A percentile compares a stretch with the other conserved stretches of the same genome.
Evolutionary conservation across 1,284 basidiomycete genomes (phyloP).

Genomic region (Amylostereum areolatum): DNA sequence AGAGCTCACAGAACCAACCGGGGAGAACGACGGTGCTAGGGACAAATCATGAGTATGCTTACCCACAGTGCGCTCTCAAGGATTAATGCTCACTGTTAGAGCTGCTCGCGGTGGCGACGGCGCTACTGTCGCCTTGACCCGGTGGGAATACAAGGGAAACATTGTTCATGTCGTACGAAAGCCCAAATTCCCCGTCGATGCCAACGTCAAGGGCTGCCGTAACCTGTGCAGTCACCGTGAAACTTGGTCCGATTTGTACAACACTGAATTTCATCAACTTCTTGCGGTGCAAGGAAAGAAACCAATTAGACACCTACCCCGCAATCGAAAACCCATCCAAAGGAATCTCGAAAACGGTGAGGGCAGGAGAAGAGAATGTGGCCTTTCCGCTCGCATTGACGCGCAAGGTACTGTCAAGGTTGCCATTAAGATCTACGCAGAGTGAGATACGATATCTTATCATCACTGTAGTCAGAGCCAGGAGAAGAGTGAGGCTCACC

Average conservation of each 20-base stretch:
- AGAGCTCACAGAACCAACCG: too few relatives aligned
- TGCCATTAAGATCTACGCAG: constrained; percentile 15
- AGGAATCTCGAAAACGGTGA: constrained; percentile 28
- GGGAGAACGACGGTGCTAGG: background rate
- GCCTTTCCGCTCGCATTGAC: constrained; percentile 21
- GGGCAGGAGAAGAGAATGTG: constrained; percentile 18
- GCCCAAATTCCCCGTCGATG: constrained; percentile 31
- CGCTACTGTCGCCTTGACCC: constrained; percentile 9
- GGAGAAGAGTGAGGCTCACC: constrained; percentile 9
- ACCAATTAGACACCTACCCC: constrained; percentile 18
- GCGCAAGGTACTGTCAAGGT: constrained; percentile 26
- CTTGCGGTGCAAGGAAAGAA: background rate
- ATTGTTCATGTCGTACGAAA: constrained; percentile 26
- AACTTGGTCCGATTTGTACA: constrained; percentile 29
- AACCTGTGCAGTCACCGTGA: constrained; percentile 23
- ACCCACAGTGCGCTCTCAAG: too few relatives aligned
- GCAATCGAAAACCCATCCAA: constrained; percentile 36
- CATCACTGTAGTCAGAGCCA: constrained; percentile 2
- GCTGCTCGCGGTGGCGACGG: background rate
- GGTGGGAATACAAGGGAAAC: constrained; percentile 41
- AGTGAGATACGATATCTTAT: background rate
- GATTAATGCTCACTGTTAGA: background rate
- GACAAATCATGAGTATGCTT: background rate
- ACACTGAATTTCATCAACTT: constrained; percentile 15
- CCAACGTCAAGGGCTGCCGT: constrained; percentile 26